Conservation (phyloP, 768 basidiomycete genomes). For the Sporobolomyces phaffii region DNA sequence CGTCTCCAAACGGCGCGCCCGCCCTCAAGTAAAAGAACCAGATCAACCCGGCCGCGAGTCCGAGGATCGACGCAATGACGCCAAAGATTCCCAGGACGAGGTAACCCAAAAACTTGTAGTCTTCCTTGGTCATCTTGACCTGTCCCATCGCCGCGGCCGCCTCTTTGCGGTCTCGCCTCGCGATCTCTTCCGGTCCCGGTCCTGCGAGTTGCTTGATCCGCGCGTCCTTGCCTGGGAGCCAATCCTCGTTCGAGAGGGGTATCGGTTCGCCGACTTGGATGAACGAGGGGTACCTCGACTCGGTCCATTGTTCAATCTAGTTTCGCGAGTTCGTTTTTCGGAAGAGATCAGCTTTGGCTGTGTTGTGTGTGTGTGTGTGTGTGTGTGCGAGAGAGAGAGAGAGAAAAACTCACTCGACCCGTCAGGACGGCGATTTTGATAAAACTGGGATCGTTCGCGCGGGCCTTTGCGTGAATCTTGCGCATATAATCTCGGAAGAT, state of each 20-base stretch:
- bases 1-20: slow-evolving; percentile 14
- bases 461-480: slow-evolving; percentile 71
- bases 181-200: slow-evolving; percentile 19
- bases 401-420: slow-evolving; percentile 58
- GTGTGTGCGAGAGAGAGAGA: too few species aligned
- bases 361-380: too few species aligned
- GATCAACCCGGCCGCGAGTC: background rate
- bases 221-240: slow-evolving; percentile 30
- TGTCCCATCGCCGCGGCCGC: background rate
- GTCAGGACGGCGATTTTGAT: slow-evolving; percentile 74
- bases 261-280: slow-evolving; percentile 47
- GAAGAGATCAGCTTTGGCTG: too few species aligned
- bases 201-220: slow-evolving; percentile 35
- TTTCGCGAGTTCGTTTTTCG: too few species aligned
- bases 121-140: slow-evolving; percentile 18
- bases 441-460: slow-evolving; percentile 78
- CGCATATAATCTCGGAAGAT: slow-evolving; percentile 79
- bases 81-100: slow-evolving; percentile 20
- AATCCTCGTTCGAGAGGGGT: slow-evolving; percentile 20
- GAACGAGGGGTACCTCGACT: slow-evolving; percentile 90
- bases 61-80: slow-evolving; percentile 16
- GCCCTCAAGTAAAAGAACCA: slow-evolving; percentile 25
- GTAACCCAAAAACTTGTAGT: slow-evolving; percentile 30
- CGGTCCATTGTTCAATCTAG: slow-evolving; percentile 89
- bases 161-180: background rate